Evolutionary conservation across 1,139 yeast genomes (phyloP).

Genomic region (Kluyveromyces sp.): DNA sequence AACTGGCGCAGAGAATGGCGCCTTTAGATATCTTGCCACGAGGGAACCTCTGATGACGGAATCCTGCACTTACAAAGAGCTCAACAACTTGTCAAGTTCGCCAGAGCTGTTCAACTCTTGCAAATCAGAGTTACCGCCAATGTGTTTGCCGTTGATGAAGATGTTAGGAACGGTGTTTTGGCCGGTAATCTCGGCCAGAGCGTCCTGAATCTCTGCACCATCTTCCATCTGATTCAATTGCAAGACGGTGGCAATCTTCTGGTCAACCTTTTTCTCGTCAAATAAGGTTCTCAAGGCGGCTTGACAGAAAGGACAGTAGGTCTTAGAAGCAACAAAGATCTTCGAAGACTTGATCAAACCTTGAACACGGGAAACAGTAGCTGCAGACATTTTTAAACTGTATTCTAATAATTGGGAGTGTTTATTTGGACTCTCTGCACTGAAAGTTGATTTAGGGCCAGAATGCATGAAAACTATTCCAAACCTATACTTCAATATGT

Average conservation of each 20-base stretch:
- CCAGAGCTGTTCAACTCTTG: constrained; percentile 49
- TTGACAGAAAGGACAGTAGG: constrained; percentile 66
- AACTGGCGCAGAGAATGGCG: no score
- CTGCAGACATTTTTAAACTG: constrained; percentile 42
- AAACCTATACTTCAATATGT: no score
- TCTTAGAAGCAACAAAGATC: constrained; percentile 80
- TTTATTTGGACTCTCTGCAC: no score
- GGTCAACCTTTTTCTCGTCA: constrained; percentile 35
- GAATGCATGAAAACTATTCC: no score
- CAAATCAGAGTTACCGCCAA: constrained; percentile 90
- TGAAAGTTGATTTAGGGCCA: no score
- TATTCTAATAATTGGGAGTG: no score
- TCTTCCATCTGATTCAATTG: constrained; percentile 56
- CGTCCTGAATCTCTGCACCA: constrained; percentile 71
- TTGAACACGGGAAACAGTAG: constrained; percentile 52
- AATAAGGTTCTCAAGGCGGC: constrained; percentile 54
- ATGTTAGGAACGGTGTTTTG: constrained; percentile 92
- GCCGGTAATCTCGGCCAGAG: constrained; percentile 69
- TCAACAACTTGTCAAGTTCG: constrained; percentile 34
- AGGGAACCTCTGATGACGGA: no score
- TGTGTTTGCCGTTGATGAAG: constrained; percentile 81
- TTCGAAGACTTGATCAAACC: constrained; percentile 57
- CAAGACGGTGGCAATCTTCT: constrained; percentile 49
- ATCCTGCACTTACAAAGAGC: constrained; percentile 5
- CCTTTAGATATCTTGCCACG: no score